Conservation (phyloP, 306 rosid genomes). For the Vicia villosa region DNA sequence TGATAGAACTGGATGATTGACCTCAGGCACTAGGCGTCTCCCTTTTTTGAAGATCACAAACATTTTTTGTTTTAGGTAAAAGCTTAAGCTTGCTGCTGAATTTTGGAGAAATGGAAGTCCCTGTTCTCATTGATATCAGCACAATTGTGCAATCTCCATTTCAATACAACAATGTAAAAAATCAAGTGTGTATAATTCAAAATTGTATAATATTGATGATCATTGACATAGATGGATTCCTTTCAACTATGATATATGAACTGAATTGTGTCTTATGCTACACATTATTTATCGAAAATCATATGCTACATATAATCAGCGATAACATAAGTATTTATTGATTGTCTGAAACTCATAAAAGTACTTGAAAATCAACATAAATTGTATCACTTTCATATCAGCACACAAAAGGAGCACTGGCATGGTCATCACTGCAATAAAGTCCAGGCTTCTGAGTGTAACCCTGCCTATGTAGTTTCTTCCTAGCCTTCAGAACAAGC, state of each 20-base stretch:
- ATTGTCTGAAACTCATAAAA: slow-evolving; percentile 7
- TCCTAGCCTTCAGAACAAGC: slow-evolving; percentile 60
- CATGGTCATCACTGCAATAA: slow-evolving; percentile 61
- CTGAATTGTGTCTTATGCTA: slow-evolving; percentile 32
- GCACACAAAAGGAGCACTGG: slow-evolving; percentile 49
- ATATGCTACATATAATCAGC: background rate
- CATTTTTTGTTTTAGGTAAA: slow-evolving; percentile 29
- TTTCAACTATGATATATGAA: slow-evolving; percentile 4
- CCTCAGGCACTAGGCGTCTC: background rate
- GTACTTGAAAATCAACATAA: background rate
- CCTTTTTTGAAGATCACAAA: slow-evolving; percentile 21
- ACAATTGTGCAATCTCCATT: slow-evolving; percentile 51
- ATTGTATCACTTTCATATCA: background rate
- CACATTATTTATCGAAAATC: background rate
- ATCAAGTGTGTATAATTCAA: slow-evolving; percentile 43
- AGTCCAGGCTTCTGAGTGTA: slow-evolving; percentile 75
- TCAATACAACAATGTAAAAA: slow-evolving; percentile 23
- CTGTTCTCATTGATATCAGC: slow-evolving; percentile 40
- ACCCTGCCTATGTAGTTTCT: slow-evolving; percentile 60
- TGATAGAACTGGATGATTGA: slow-evolving; percentile 63
- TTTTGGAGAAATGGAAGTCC: slow-evolving; percentile 19
- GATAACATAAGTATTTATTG: slow-evolving; percentile 35
- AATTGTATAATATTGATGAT: slow-evolving; percentile 39
- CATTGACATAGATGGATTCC: slow-evolving; percentile 19
- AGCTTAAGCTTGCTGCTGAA: slow-evolving; percentile 32